Conservation (phyloP, 257 asterid species). For the Nicotiana knightiana region DNA sequence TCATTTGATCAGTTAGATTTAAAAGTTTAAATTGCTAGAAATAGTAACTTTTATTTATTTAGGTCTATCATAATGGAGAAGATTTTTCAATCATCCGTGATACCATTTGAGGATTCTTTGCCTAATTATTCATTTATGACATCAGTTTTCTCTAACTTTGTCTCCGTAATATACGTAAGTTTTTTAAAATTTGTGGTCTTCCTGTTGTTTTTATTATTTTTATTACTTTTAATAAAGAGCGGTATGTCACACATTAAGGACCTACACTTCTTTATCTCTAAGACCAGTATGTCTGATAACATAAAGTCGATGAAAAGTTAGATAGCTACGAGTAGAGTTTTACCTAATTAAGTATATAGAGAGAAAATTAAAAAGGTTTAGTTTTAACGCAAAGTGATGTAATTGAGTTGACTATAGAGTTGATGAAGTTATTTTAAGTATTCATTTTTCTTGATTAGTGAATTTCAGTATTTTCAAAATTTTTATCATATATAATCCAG, state of each 20-base stretch:
- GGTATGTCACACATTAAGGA: neutral
- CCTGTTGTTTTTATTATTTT: too few species aligned
- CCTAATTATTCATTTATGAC: neutral
- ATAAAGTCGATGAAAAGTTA: neutral
- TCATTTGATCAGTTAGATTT: neutral
- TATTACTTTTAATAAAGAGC: too few species aligned
- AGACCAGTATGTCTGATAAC: neutral
- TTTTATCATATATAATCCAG: neutral
- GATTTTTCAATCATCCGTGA: neutral
- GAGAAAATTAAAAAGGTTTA: neutral
- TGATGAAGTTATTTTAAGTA: neutral
- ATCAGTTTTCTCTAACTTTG: too few species aligned
- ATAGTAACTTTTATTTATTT: neutral
- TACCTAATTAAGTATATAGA: too few species aligned
- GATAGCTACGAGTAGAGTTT: too few species aligned
- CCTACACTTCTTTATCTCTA: neutral
- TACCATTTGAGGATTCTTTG: neutral
- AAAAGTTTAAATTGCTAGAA: neutral
- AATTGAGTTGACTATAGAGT: neutral
- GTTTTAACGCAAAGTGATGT: neutral
- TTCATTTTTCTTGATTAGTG: neutral
- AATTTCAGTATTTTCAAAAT: neutral
- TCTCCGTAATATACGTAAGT: too few species aligned
- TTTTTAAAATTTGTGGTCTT: too few species aligned
- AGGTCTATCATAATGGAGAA: neutral